Percentiles rank a stretch among this genome's conserved stretches.
Evolutionary conservation across 2,329 filamentous ascomycete species (phyloP).

Genomic region (Fusarium foetens): DNA sequence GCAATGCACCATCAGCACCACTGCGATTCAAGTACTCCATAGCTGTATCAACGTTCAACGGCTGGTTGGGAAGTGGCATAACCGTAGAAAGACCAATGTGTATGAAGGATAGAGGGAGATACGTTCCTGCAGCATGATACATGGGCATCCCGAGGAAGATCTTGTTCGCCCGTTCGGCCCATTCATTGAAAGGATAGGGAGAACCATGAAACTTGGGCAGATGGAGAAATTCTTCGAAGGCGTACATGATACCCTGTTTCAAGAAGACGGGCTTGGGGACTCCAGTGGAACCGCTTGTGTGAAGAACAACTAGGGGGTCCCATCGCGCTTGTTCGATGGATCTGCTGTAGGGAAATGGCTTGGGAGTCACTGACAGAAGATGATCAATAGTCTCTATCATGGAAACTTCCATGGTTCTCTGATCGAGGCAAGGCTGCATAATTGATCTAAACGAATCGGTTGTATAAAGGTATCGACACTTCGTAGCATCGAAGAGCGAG

Average conservation of each 20-base stretch:
- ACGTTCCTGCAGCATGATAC: slow-evolving; percentile 8
- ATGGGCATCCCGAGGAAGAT: background rate
- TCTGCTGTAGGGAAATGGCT: background rate
- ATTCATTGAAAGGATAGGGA: rapidly evolving
- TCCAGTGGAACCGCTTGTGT: slow-evolving; percentile 11
- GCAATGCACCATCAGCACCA: background rate
- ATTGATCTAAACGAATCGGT: rapidly evolving
- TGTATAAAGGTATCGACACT: background rate
- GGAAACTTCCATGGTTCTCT: background rate
- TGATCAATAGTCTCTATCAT: background rate
- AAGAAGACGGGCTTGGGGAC: background rate
- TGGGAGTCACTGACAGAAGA: background rate
- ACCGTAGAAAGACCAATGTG: rapidly evolving
- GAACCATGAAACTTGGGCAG: background rate
- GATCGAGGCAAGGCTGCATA: background rate
- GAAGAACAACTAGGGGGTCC: slow-evolving; percentile 10
- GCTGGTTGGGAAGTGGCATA: background rate
- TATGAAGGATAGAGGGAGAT: background rate
- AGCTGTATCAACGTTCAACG: background rate
- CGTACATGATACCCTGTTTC: background rate
- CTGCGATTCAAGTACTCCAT: background rate
- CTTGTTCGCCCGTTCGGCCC: background rate
- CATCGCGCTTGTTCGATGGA: background rate
- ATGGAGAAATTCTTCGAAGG: rapidly evolving
- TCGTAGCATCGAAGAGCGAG: background rate